These are phyloP conservation scores for Bipolaris cookei DNA, from an alignment of 2,329 filamentous ascomycete genomes.

Conservation along the genomic window DNA sequence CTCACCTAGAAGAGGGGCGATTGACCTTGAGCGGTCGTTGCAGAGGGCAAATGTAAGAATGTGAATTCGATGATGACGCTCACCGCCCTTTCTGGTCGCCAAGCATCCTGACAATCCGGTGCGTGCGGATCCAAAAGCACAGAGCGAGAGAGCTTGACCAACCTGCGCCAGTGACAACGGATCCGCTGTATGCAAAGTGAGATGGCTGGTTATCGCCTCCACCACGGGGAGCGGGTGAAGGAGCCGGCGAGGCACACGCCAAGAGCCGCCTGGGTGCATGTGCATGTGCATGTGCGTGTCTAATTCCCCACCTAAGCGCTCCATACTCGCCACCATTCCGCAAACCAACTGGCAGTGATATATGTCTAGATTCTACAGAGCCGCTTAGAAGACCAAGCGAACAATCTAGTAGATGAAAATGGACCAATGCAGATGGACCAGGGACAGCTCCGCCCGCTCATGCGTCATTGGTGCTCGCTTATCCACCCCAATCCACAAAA, in stretches of 20 bases:
- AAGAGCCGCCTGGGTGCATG: not conserved
- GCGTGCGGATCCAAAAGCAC: not conserved
- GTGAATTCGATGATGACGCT: conserved; percentile 8
- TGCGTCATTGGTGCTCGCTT: conserved; percentile 8
- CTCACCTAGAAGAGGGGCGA: conserved; percentile 6
- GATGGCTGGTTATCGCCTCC: not conserved
- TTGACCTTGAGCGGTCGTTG: conserved; percentile 7
- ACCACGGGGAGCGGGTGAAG: not conserved
- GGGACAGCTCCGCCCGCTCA: not conserved
- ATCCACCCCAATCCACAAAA: conserved; percentile 3
- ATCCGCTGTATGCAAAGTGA: not conserved
- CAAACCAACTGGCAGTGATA: not conserved
- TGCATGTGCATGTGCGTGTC: not conserved
- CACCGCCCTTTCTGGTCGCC: conserved; percentile 33
- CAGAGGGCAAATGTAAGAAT: conserved; percentile 13
- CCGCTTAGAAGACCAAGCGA: not conserved
- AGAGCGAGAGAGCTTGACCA: not conserved
- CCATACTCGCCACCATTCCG: not conserved
- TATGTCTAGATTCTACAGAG: not conserved
- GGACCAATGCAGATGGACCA: not conserved
- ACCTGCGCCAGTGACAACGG: not conserved
- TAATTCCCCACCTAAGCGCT: not conserved
- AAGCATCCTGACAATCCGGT: not conserved
- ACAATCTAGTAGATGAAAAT: not conserved
- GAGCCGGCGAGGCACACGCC: not conserved